Evolutionary conservation across 306 rosid genomes (phyloP), one percentile per base, ranked within the genome.

Genomic region (Lotus japonicus): DNA sequence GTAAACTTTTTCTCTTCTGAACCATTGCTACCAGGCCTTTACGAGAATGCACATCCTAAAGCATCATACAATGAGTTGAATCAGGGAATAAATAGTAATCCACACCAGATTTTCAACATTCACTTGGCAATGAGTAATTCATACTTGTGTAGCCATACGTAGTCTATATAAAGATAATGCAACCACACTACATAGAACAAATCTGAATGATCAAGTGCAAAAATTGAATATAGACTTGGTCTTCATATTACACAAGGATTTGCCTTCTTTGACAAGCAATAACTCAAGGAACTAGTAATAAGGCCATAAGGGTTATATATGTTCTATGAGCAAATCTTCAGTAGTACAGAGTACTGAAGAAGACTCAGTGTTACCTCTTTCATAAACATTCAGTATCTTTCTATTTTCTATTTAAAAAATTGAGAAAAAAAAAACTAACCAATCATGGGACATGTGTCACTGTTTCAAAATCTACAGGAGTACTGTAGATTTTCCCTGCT

Each of bases 11-110:
- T 82, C 97, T 84, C 78, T 33, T 76, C 80, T 90, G 90, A 82
- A 92, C 97, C 98, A 92, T 90, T 56, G 82, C 97, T 66, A 79
- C 6, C 53, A 92, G 86, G 60, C 96, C 98, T 75, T 92, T 90
- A 0, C 84, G 87, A 66, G 97, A 89, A 88, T 92, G 98, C 84
- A 83, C 88, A 70, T 92, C 98, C 97, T 92, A 72, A 65, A 73
- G 4, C 42, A 78, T 50, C 58, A 71, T 14, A 14, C 13, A 57
- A 64, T 1, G 68, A 53, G 67, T 38, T 21, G 18, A 73, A 74
- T 77, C 60, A 80, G 65, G 19, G 44, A 68, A 15, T 4, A 36
- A 31, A 23, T 10, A 36, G 54, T 48, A 49, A 26, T 2, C 14
- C 41, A 33, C 1, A 26, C 39, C 17, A 7, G 56, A 57, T 66